These are phyloP conservation scores for Cucurbita maxima DNA, from an alignment of 306 rosid genomes.

Conservation along the genomic window DNA sequence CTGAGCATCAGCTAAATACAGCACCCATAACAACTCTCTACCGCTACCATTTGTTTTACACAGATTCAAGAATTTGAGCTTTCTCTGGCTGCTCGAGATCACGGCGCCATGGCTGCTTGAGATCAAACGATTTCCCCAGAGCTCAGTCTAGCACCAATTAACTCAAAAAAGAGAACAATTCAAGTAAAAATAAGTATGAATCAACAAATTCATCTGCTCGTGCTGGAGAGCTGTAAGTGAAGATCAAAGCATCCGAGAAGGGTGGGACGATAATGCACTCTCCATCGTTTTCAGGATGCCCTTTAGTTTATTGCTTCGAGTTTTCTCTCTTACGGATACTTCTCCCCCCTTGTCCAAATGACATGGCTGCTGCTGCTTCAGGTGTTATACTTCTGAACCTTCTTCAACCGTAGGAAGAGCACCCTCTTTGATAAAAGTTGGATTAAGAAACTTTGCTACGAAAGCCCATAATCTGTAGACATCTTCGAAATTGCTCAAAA, in stretches of 20 bases:
- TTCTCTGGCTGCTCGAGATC: neutral
- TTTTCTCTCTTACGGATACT: conserved; percentile 3
- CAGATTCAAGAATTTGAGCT: conserved; percentile 1
- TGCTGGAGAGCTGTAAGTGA: conserved; percentile 14
- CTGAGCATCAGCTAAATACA: neutral
- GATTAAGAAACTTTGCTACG: conserved; percentile 77
- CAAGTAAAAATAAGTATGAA: conserved; percentile 45
- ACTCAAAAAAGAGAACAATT: conserved; percentile 22
- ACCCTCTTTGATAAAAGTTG: conserved; percentile 44
- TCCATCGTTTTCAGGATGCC: conserved; percentile 12
- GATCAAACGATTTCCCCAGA: conserved; percentile 18
- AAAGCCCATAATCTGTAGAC: conserved; percentile 88
- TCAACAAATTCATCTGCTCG: conserved; percentile 43
- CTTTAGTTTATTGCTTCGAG: conserved; percentile 1
- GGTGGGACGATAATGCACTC: conserved; percentile 15
- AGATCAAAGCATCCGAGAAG: conserved; percentile 16
- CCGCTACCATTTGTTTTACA: neutral
- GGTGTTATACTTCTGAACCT: conserved; percentile 27
- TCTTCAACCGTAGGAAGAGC: conserved; percentile 66
- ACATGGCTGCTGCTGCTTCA: neutral
- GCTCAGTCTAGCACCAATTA: conserved; percentile 42
- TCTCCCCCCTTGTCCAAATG: conserved; percentile 13
- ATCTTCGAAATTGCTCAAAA: conserved; percentile 88
- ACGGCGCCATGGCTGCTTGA: neutral
- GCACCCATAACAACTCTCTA: neutral